phyloP scores from a whole-genome alignment of 2,329 filamentous ascomycete species.

The Sporothrix mexicana region DNA sequence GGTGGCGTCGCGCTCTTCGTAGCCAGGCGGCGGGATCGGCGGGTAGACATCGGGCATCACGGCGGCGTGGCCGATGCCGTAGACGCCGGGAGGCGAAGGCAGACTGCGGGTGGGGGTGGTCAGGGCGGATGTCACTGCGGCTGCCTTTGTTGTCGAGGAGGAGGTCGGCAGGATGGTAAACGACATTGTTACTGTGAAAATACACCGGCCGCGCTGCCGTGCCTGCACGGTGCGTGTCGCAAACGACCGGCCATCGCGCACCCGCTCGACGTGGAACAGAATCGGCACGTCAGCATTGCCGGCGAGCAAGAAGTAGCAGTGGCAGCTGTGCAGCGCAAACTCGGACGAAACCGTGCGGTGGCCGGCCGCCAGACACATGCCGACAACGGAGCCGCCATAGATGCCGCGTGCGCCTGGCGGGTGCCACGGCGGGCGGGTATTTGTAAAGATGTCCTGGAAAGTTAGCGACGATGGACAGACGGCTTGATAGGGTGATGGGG shows the following conservation, averaged over 20 bases:
- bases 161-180: slow-evolving; percentile 72
- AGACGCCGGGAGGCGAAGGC: background rate
- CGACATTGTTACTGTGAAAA: slow-evolving; percentile 94
- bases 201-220: slow-evolving; percentile 81
- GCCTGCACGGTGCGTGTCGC: slow-evolving; percentile 96
- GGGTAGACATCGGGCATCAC: slow-evolving; percentile 36
- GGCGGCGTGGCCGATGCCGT: slow-evolving; percentile 27
- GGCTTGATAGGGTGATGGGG: background rate
- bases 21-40: slow-evolving; percentile 46
- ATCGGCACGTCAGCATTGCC: slow-evolving; percentile 85
- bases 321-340: slow-evolving; percentile 92
- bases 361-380: slow-evolving; percentile 85
- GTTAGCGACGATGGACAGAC: background rate
- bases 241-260: slow-evolving; percentile 88
- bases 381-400: slow-evolving; percentile 91
- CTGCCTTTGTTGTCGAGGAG: slow-evolving; percentile 1
- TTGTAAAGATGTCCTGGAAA: slow-evolving; percentile 80
- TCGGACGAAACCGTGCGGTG: slow-evolving; percentile 81
- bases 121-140: too few species aligned
- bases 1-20: slow-evolving; percentile 33
- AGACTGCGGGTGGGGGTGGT: slow-evolving; percentile 55
- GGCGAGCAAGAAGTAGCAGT: slow-evolving; percentile 97
- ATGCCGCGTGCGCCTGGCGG: slow-evolving; percentile 90
- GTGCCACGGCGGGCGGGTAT: slow-evolving; percentile 89
- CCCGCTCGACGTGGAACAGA: slow-evolving; percentile 92